Evolutionary conservation across 2,329 filamentous ascomycete species (phyloP), one percentile per base, ranked within the genome.

Genomic region (Hypoxylon sp.): DNA sequence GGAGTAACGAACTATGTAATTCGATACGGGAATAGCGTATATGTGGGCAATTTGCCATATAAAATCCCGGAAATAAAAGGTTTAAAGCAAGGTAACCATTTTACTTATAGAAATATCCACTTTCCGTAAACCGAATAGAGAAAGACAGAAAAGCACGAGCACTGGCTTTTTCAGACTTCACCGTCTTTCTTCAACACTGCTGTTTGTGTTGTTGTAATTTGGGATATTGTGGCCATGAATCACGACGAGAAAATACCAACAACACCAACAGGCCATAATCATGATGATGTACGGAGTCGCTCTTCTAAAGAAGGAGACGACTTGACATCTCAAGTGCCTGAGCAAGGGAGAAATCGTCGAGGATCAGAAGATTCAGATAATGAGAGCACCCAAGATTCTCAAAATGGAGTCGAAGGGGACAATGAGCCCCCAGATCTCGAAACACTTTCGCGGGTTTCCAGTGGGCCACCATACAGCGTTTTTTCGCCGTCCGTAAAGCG

Each of bases 401-500:
- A 72, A 41, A 56, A 65, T 28, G 62, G 30, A 1, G 59, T 19
- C n/a, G 70, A 70, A 53, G 45, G 41, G 43, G 69, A 28, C 25
- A 49, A 65, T 25, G 65, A 69, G 21, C 36, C 60, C 32, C 65
- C 13, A 21, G 78, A 80, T 61, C 73, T 77, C 38, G 80, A 80
- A 65, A 71, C 72, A 1, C 74, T 82, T 4, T 76, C 71, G 2
- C 79, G 76, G 2, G 77, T 79, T 25, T 74, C 76, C 6, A 81
- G 76, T 56, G 81, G 81, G 0, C 82, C 81, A 4, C 75, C 75
- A 2, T 84, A 84, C 73, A 81, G 73, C 61, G 76, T 78, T 49
- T 83, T 83, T 72, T 79, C 80, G 3, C 73, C 67, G 13, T 43
- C 72, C 11, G 83, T 81, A 70, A 88, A 83, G 74, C 76, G 80